These are phyloP conservation scores for Rhodomyrtus psidioides DNA, from an alignment of 441 rosid genomes.

Conservation along the genomic window DNA sequence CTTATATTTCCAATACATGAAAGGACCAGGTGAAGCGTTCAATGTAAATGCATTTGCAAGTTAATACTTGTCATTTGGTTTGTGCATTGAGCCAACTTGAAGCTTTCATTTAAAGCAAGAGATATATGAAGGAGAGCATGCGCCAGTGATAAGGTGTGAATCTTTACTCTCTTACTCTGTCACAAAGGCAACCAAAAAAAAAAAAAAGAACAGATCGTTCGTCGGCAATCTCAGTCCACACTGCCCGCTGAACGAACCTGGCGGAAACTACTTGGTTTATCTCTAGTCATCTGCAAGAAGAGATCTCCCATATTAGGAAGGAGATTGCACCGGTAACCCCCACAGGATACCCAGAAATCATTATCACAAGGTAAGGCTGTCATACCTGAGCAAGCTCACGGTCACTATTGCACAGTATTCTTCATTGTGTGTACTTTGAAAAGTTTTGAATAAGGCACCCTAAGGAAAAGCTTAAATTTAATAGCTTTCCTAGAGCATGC, in stretches of 20 bases:
- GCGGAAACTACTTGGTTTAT: neutral
- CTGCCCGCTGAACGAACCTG: neutral
- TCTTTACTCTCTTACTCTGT: neutral
- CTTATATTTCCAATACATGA: neutral
- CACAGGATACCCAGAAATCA: neutral
- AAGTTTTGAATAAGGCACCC: neutral
- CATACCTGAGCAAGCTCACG: neutral
- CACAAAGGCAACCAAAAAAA: neutral
- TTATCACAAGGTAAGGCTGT: neutral
- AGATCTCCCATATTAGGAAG: neutral
- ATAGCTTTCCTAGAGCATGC: neutral
- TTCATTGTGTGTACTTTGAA: neutral
- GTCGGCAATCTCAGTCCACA: neutral
- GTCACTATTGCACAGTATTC: neutral
- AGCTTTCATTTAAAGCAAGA: neutral
- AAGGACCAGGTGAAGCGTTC: neutral
- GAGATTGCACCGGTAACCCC: neutral
- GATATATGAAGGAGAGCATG: neutral
- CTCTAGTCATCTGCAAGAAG: neutral
- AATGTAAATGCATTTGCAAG: neutral
- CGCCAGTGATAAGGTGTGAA: neutral
- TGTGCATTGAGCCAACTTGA: neutral
- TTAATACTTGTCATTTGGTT: neutral
- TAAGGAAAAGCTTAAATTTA: neutral
- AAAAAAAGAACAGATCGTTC: too few species aligned